Evolutionary conservation across 306 rosid species (phyloP).

Genomic region (Bauhinia variegata): DNA sequence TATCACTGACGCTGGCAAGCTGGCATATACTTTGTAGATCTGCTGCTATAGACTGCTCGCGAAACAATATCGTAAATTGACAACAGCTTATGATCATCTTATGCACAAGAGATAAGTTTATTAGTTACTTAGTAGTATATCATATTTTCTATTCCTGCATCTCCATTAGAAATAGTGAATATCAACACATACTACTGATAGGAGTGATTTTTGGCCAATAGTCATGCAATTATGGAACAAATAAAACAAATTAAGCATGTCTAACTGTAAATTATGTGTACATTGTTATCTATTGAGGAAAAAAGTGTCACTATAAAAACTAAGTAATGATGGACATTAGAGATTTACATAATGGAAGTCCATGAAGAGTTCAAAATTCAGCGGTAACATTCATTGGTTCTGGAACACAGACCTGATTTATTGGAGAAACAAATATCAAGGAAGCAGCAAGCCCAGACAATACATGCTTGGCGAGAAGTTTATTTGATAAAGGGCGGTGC

Average conservation of each 20-base stretch:
- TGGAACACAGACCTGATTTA: constrained; percentile 62
- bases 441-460: constrained; percentile 79
- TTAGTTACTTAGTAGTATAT: too few relatives aligned
- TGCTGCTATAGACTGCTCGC: constrained; percentile 67
- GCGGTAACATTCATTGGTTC: too few relatives aligned
- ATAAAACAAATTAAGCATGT: too few relatives aligned
- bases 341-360: constrained; percentile 20
- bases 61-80: constrained; percentile 14
- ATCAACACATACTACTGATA: too few relatives aligned
- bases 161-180: too few relatives aligned
- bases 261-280: not conserved
- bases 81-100: constrained; percentile 30
- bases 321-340: constrained; percentile 18
- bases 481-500: constrained; percentile 45
- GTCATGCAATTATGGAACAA: not conserved
- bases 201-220: constrained; percentile 18
- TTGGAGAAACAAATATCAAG: constrained; percentile 63
- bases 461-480: constrained; percentile 59
- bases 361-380: too few relatives aligned
- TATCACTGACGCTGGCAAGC: constrained; percentile 60
- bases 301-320: not conserved
- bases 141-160: too few relatives aligned
- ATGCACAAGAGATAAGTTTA: not conserved
- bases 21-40: constrained; percentile 59
- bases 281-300: not conserved